Evolutionary conservation across 306 rosid genomes (phyloP).

Genomic region (Cucurbita maxima): DNA sequence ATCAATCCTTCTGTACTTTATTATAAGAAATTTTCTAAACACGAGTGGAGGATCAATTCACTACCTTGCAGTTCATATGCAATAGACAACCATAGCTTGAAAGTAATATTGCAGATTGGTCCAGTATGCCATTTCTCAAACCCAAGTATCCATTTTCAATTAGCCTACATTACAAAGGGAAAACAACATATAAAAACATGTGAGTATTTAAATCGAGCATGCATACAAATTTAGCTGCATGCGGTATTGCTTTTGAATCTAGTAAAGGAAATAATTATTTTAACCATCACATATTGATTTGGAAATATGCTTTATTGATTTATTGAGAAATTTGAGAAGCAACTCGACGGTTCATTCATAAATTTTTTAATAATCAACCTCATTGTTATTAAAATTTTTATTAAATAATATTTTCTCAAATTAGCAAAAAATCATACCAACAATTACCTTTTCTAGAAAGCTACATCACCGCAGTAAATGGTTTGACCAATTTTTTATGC

Average conservation of each 20-base stretch:
- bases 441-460: background rate
- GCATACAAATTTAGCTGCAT: background rate
- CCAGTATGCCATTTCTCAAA: conserved; percentile 89
- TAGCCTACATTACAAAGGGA: conserved; percentile 29
- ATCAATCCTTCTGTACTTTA: background rate
- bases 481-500: background rate
- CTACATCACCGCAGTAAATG: background rate
- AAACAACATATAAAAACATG: background rate
- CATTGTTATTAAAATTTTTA: background rate
- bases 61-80: conserved; percentile 98
- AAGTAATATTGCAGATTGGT: conserved; percentile 92
- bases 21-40: background rate
- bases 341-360: background rate
- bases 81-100: conserved; percentile 68
- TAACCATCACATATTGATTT: background rate
- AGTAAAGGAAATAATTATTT: background rate
- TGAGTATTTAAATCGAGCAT: background rate
- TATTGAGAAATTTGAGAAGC: background rate
- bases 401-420: background rate
- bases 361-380: background rate
- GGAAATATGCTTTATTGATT: background rate
- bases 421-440: background rate
- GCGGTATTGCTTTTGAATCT: background rate
- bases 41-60: background rate
- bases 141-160: conserved; percentile 93